Conservation (phyloP, 371 early-diverging fungal genomes). For the Rhizomucor pusillus region DNA sequence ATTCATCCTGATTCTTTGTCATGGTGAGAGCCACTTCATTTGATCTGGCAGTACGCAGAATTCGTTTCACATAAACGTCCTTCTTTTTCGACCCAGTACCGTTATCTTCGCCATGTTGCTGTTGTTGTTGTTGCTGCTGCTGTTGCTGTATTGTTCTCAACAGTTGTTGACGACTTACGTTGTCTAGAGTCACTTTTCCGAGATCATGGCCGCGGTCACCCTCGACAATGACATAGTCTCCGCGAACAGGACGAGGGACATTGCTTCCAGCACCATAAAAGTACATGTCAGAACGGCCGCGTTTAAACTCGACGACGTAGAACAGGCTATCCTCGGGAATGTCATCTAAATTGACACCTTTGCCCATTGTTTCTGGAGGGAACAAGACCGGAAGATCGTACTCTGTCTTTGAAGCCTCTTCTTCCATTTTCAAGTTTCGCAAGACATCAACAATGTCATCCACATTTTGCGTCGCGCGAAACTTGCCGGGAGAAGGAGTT, state of each 20-base stretch:
- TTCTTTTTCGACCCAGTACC: conserved; percentile 57
- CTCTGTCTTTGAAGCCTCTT: too few relatives aligned
- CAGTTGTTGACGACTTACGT: conserved; percentile 90
- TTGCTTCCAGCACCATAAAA: conserved; percentile 46
- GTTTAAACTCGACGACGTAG: conserved; percentile 88
- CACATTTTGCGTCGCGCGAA: not conserved
- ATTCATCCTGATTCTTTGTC: conserved; percentile 86
- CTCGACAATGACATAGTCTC: conserved; percentile 91
- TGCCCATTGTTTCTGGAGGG: conserved; percentile 44
- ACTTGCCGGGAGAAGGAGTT: conserved; percentile 9
- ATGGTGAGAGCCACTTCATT: conserved; percentile 77
- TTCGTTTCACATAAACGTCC: conserved; percentile 49
- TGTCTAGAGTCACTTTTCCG: conserved; percentile 90
- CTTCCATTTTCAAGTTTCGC: not conserved
- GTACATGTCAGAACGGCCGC: conserved; percentile 83
- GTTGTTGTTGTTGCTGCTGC: conserved; percentile 8
- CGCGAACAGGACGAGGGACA: conserved; percentile 14
- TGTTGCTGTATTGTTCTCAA: conserved; percentile 86
- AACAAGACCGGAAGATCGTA: conserved; percentile 8
- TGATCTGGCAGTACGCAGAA: conserved; percentile 79
- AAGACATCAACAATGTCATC: conserved; percentile 6
- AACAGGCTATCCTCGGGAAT: conserved; percentile 57
- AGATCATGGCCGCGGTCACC: conserved; percentile 96
- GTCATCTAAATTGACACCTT: conserved; percentile 52
- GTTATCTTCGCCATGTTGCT: conserved; percentile 59